Conservation (phyloP, 2,329 filamentous ascomycete species). For the Calonectria pauciramosa region DNA sequence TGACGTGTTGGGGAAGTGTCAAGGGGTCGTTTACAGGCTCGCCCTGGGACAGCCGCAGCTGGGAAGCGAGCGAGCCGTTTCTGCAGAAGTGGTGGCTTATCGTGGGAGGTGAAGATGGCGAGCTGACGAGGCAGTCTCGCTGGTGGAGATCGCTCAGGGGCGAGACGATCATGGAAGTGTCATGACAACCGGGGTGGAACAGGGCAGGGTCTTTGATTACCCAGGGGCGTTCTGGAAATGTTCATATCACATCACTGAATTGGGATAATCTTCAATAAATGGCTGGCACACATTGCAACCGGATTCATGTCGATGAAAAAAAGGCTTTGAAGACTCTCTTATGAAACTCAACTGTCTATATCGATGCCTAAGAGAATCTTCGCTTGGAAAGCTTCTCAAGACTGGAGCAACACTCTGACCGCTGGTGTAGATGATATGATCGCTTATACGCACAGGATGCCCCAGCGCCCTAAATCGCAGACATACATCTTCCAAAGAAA, state of each 20-base stretch:
- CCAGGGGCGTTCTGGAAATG: neutral
- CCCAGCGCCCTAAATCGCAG: constrained; percentile 16
- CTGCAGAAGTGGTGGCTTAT: constrained; percentile 46
- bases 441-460: constrained; percentile 25
- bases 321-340: constrained; percentile 23
- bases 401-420: constrained; percentile 22
- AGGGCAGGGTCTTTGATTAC: neutral
- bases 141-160: constrained; percentile 48
- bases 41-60: constrained; percentile 48
- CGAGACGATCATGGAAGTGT: constrained; percentile 39
- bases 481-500: neutral
- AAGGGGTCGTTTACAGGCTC: constrained; percentile 43
- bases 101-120: constrained; percentile 46
- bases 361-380: constrained; percentile 16
- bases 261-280: neutral
- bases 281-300: no score
- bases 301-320: neutral
- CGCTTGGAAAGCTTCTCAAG: constrained; percentile 14
- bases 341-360: constrained; percentile 39
- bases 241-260: neutral
- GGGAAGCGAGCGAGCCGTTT: constrained; percentile 47
- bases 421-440: constrained; percentile 23
- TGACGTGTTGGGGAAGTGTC: constrained; percentile 47
- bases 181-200: neutral
- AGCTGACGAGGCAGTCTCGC: constrained; percentile 45